These are phyloP conservation scores for Pugionium cornutum DNA, from an alignment of 345 rosid species.

Conservation along the genomic window DNA sequence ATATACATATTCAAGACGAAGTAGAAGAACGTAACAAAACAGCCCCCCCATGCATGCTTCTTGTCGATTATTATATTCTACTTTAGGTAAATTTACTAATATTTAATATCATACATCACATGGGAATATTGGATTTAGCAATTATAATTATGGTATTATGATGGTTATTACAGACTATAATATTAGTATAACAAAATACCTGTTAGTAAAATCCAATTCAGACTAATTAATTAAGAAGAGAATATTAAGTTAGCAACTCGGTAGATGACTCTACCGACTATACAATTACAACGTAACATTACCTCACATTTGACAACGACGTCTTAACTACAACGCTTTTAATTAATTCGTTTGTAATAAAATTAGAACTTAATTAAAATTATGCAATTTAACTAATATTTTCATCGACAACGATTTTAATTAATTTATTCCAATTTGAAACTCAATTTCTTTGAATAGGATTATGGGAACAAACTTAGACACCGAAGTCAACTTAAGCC, in stretches of 20 bases:
- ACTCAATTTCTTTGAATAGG: background rate
- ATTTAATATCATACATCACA: conserved; percentile 1
- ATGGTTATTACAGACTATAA: conserved; percentile 1
- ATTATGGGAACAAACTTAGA: no score
- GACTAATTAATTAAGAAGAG: background rate
- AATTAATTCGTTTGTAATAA: background rate
- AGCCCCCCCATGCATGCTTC: conserved; percentile 22
- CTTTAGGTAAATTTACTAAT: background rate
- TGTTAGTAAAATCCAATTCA: background rate
- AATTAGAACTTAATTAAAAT: conserved; percentile 1
- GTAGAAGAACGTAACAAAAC: background rate
- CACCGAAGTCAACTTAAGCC: conserved; percentile 8
- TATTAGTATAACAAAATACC: conserved; percentile 4
- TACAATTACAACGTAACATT: background rate
- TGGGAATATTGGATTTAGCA: background rate
- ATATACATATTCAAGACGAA: background rate
- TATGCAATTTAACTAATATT: background rate
- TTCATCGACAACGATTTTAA: background rate
- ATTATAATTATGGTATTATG: background rate
- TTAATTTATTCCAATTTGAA: background rate
- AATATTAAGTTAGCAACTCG: conserved; percentile 11
- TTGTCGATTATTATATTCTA: conserved; percentile 2
- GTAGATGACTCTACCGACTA: conserved; percentile 8
- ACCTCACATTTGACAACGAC: conserved; percentile 25
- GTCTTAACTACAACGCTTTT: conserved; percentile 11